Evolutionary conservation across 345 rosid genomes (phyloP).

Genomic region (Ailanthus altissimus): DNA sequence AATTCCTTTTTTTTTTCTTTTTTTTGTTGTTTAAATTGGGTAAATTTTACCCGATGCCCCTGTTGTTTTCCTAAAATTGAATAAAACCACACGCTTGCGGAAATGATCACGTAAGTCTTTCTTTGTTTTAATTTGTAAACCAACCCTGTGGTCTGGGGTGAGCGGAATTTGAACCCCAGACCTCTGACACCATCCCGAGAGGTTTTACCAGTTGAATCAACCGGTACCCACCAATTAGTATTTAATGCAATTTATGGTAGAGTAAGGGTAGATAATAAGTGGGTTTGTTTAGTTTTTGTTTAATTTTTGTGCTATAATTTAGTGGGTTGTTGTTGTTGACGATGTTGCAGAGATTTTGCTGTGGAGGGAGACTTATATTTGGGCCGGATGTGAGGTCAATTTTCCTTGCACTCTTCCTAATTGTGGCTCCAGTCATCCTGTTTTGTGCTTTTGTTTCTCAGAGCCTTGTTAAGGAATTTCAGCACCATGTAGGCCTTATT

Average conservation of each 20-base stretch:
- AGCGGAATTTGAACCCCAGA: no score
- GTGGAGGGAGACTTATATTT: slow-evolving; percentile 76
- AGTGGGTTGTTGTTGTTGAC: not conserved
- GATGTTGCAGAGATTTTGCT: slow-evolving; percentile 67
- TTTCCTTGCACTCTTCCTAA: slow-evolving; percentile 61
- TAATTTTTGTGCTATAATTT: no score
- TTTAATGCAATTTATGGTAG: not conserved
- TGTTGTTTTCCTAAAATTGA: no score
- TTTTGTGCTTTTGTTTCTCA: slow-evolving; percentile 71
- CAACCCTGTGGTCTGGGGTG: no score
- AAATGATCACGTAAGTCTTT: no score
- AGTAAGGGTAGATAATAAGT: not conserved
- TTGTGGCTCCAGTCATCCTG: slow-evolving; percentile 60
- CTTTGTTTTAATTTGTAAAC: no score
- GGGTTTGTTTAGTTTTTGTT: not conserved
- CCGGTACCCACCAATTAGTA: not conserved
- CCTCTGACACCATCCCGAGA: no score
- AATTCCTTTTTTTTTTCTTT: no score
- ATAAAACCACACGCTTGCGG: no score
- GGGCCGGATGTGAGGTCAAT: slow-evolving; percentile 89
- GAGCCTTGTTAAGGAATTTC: slow-evolving; percentile 50
- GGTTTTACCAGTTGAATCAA: no score
- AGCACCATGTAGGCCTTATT: slow-evolving; percentile 41
- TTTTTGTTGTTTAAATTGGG: no score
- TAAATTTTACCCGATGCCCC: no score